phyloP scores from a whole-genome alignment of 2,329 filamentous ascomycete genomes.

The Ophiostoma triangulosporum region DNA sequence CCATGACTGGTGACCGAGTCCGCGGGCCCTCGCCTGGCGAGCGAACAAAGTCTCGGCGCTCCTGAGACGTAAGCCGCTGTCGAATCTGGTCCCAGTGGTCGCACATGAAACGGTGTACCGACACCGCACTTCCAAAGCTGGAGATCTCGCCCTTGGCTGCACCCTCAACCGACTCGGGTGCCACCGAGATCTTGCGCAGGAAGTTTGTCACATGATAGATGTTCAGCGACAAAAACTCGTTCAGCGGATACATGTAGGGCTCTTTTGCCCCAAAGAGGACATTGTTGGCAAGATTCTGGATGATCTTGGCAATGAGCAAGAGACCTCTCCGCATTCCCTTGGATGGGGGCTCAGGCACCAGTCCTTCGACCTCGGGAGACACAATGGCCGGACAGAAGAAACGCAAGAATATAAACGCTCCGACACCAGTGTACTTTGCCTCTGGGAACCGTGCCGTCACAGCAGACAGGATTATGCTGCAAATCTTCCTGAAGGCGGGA shows the following conservation, averaged over 20 bases:
- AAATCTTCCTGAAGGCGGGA: constrained; percentile 51
- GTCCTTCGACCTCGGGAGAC: constrained; percentile 51
- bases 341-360: constrained; percentile 46
- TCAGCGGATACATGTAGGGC: constrained; percentile 58
- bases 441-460: constrained; percentile 52
- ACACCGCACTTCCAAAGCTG: constrained; percentile 58
- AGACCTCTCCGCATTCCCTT: constrained; percentile 58
- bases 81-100: constrained; percentile 59
- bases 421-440: constrained; percentile 58
- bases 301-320: constrained; percentile 55
- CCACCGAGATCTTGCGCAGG: constrained; percentile 51
- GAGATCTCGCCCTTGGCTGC: constrained; percentile 36
- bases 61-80: constrained; percentile 47
- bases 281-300: constrained; percentile 60
- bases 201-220: constrained; percentile 56
- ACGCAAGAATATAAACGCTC: constrained; percentile 56
- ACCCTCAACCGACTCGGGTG: constrained; percentile 32
- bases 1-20: constrained; percentile 42
- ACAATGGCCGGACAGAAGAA: constrained; percentile 64
- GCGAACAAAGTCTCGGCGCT: constrained; percentile 42
- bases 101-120: constrained; percentile 54
- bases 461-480: constrained; percentile 51
- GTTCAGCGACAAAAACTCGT: constrained; percentile 54
- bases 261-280: constrained; percentile 60
- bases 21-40: constrained; percentile 39